These are phyloP conservation scores for Diaporthe destruens DNA, from an alignment of 2,329 filamentous ascomycete species.

Conservation along the genomic window DNA sequence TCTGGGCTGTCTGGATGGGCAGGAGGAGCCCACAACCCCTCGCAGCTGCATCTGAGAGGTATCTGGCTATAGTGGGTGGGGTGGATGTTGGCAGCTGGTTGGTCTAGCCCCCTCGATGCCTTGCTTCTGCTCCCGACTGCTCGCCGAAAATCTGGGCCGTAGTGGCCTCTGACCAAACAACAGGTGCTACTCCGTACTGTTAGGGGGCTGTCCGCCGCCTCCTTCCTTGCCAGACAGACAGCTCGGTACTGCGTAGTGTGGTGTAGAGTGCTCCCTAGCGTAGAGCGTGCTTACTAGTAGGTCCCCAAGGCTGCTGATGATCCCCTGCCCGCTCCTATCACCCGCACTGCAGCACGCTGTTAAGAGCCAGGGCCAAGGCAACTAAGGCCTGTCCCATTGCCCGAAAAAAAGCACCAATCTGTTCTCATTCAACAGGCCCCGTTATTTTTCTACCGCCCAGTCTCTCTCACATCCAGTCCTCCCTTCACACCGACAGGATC, in stretches of 20 bases:
- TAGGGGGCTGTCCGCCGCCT: conserved; percentile 16
- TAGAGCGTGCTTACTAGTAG: not conserved
- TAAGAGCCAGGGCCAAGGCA: conserved; percentile 24
- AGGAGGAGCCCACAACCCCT: conserved; percentile 24
- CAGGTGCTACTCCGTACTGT: not conserved
- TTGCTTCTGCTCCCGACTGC: conserved; percentile 26
- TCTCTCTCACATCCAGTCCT: conserved; percentile 37
- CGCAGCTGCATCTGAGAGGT: conserved; percentile 18
- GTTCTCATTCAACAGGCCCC: conserved; percentile 41
- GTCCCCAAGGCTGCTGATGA: not conserved
- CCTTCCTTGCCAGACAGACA: not conserved
- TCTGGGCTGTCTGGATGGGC: not conserved
- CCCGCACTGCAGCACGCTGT: conserved; percentile 11
- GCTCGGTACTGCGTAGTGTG: not conserved
- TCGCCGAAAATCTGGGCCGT: conserved; percentile 24
- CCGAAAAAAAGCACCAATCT: conserved; percentile 40
- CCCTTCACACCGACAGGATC: conserved; percentile 43
- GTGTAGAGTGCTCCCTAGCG: not conserved
- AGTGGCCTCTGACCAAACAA: not conserved
- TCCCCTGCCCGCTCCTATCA: conserved; percentile 22
- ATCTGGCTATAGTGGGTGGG: not conserved
- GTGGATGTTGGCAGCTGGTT: conserved; percentile 20
- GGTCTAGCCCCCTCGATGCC: conserved; percentile 26
- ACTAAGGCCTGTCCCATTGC: conserved; percentile 25
- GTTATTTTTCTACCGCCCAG: conserved; percentile 42